Evolutionary conservation across 305 asterid genomes (phyloP), one percentile per base, ranked within the genome.

Genomic region (Fraxinus ornus): DNA sequence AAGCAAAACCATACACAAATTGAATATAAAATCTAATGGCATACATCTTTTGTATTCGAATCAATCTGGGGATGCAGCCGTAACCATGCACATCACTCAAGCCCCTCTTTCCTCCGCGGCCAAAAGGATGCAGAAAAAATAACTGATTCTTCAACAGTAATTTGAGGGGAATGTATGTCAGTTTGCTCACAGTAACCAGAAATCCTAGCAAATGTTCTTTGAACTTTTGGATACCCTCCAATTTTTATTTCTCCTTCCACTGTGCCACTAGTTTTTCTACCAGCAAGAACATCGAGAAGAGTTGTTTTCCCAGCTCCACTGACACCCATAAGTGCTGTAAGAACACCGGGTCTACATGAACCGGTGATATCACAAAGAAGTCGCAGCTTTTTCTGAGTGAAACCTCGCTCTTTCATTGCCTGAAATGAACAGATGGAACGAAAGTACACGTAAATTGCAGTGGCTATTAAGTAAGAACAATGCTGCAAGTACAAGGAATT

Each of bases 281-380:
- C 97, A 47, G 97, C 80, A 80, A 93, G 96, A 41, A 93, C 95
- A 72, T 93, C 97, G 17, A 93, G 94, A 49, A 93, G 97, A 72
- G 97, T 92, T 8, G 97, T 92, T 86, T 93, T 93, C 28, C 97
- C 97, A 35, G 97, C 97, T 55, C 97, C 97, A 87, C 95, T 93
- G 52, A 92, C 94, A 24, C 97, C 97, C 97, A 93, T 91, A 55
- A 93, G 92, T 74, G 97, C 95, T 5, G 95, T 89, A 79, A 93
- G 95, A 78, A 93, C 83, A 77, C 97, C 96, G 10, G 97, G 96
- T 78, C 89, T 90, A 77, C 92, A 89, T 76, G 96, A 85, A 57
- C 94, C 97, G 0, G 92, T 91, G 66, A 93, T 86, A 60, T 93
- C 93, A 57, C 78, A 26, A 47, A 93, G 92, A 81, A 93, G 92